Conservation (phyloP, 2,329 filamentous ascomycete species). For the Ophiostoma populinum region DNA sequence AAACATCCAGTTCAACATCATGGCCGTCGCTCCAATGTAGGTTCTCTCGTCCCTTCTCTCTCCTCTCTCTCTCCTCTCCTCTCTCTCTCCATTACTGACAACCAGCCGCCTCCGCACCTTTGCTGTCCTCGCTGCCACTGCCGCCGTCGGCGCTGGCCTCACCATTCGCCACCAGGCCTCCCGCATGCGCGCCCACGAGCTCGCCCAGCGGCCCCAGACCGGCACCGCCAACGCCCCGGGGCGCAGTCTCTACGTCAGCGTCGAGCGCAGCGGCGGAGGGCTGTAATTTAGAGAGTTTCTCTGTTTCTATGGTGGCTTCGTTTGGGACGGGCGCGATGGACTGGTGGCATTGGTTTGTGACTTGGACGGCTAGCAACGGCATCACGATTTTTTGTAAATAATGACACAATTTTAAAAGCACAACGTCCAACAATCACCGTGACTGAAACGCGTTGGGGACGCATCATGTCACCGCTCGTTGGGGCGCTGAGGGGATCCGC, state of each 20-base stretch:
- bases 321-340: not conserved
- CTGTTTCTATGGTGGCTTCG: too few species aligned
- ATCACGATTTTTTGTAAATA: too few species aligned
- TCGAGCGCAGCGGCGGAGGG: conserved; percentile 33
- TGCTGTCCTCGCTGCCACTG: conserved; percentile 17
- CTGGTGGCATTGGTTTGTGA: not conserved
- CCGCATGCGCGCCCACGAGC: conserved; percentile 24
- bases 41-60: too few species aligned
- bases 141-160: conserved; percentile 15
- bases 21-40: too few species aligned
- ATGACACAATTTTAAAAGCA: not conserved
- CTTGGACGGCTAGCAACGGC: not conserved
- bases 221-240: not conserved
- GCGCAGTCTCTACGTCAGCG: conserved; percentile 29
- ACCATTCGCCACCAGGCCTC: conserved; percentile 20
- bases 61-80: too few species aligned
- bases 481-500: too few species aligned
- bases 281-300: conserved; percentile 16
- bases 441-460: too few species aligned
- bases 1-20: too few species aligned
- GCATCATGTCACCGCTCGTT: too few species aligned
- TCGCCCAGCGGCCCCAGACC: conserved; percentile 19
- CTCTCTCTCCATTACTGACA: not conserved
- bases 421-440: too few species aligned
- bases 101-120: conserved; percentile 23